Evolutionary conservation across 441 rosid species (phyloP).

Genomic region (Jatropha podagrica): DNA sequence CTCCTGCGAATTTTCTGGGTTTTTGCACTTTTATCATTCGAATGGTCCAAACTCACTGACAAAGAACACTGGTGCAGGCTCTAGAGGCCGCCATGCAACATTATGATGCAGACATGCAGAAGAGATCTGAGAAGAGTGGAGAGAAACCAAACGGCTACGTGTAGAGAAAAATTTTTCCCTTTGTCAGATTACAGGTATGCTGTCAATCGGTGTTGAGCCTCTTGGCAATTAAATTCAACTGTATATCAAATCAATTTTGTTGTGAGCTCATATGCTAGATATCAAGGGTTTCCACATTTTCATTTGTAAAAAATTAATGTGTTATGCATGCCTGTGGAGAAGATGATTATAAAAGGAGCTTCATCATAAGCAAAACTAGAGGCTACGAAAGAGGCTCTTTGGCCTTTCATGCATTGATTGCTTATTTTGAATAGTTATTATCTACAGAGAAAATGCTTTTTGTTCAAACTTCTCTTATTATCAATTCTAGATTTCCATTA

Average conservation of each 20-base stretch:
- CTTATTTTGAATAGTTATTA: no score
- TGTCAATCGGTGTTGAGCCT: background rate
- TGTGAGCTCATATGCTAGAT: constrained; percentile 4
- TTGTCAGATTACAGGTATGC: background rate
- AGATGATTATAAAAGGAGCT: background rate
- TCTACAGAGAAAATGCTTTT: no score
- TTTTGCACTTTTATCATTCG: background rate
- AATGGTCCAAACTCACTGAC: background rate
- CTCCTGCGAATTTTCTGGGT: background rate
- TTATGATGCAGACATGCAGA: constrained; percentile 74
- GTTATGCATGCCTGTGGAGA: background rate
- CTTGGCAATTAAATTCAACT: constrained; percentile 1
- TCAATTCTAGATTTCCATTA: no score
- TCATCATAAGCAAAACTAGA: background rate
- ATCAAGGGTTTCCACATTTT: background rate
- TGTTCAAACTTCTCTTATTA: no score
- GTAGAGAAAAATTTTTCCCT: background rate
- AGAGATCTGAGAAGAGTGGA: constrained; percentile 53
- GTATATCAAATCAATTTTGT: constrained; percentile 36
- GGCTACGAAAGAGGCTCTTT: background rate
- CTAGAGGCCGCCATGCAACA: constrained; percentile 86
- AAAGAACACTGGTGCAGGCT: constrained; percentile 45
- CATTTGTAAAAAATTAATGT: background rate
- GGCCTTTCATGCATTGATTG: background rate
- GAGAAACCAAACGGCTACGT: constrained; percentile 57